These are phyloP conservation scores for Juncus effusus DNA, from an alignment of 176 grass and related monocot genomes.

Conservation along the genomic window DNA sequence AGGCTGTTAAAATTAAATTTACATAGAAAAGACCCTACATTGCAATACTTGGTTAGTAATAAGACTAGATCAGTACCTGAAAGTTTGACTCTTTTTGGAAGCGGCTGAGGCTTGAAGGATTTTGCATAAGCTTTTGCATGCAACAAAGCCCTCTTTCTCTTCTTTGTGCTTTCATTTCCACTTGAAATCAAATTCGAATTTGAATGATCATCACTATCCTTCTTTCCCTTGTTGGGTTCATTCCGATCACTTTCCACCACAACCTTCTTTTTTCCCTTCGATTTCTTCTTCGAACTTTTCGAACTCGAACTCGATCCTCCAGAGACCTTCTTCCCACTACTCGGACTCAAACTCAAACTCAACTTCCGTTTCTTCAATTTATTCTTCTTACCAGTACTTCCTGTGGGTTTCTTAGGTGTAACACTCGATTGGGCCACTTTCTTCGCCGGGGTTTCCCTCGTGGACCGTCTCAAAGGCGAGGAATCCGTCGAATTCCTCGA, in stretches of 20 bases:
- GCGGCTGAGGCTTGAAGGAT: slow-evolving; percentile 9
- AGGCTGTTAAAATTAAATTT: no score
- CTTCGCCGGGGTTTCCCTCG: slow-evolving; percentile 42
- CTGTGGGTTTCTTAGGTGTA: neutral
- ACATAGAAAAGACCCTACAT: neutral
- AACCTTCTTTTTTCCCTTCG: slow-evolving; percentile 2
- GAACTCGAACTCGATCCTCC: slow-evolving; percentile 9
- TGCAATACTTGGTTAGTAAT: neutral
- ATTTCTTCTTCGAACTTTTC: slow-evolving; percentile 16
- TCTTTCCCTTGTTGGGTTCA: neutral
- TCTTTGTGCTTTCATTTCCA: slow-evolving; percentile 15
- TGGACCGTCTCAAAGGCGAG: slow-evolving; percentile 62
- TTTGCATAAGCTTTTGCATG: slow-evolving; percentile 20
- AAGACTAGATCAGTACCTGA: slow-evolving; percentile 6
- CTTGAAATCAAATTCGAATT: neutral
- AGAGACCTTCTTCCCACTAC: slow-evolving; percentile 14
- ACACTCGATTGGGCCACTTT: slow-evolving; percentile 10
- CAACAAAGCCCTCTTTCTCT: slow-evolving; percentile 14
- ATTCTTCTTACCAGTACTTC: slow-evolving; percentile 18
- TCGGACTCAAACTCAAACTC: slow-evolving; percentile 9
- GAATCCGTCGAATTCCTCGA: neutral
- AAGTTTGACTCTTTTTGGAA: neutral
- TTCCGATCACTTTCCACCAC: neutral
- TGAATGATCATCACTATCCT: neutral
- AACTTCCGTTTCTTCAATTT: slow-evolving; percentile 3